Evolutionary conservation across 1,284 basidiomycete species (phyloP), one percentile per base, ranked within the genome.

Genomic region (Ceratobasidium sp.): DNA sequence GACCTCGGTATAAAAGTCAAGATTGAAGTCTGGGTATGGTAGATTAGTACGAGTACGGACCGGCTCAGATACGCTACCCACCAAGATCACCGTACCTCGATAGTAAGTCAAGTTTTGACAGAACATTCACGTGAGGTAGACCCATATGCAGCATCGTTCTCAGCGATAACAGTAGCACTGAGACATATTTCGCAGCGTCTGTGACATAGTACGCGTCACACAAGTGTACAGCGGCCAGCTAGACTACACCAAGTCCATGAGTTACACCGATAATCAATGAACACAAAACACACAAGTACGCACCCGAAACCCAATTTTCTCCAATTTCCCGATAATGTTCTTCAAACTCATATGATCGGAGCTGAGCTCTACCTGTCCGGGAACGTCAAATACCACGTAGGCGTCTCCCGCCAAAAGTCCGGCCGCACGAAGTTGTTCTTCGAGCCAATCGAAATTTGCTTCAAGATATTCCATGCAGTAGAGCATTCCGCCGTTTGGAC

Each of bases 391-490:
- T 54, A 99, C 87, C 64, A 99, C 90, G 85, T 98, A 99, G 65
- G 91, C 88, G 77, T 94, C 92, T 89, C 89, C 83, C 46, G 52
- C 46, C 66, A 61, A 48, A 46, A 70, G 26, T n/a, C 70, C 56
- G 20, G 50, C 54, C 20, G 54, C 50, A 38, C 56, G 65, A 46
- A 67, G 56, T 62, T 77, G 75, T 57, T 86, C 84, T 77, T 96
- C 92, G 33, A 99, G 89, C 98, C 98, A 99, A 84, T 99, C 97
- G 81, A 94, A 91, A 84, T 99, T 99, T 33, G 90, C 92, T 83
- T 99, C 97, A 28, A 99, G 90, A 84, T 99, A 99, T 84, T 99
- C 98, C 89, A 99, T 94, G 84, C 96, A 97, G 84, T 97, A 99
- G 20, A 99, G 87, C 93, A 99, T 96, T 2, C 92, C 97, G 5